Base-by-base conservation (phyloP, 164 flowering plant genomes). In the Protea cynaroides region DNA sequence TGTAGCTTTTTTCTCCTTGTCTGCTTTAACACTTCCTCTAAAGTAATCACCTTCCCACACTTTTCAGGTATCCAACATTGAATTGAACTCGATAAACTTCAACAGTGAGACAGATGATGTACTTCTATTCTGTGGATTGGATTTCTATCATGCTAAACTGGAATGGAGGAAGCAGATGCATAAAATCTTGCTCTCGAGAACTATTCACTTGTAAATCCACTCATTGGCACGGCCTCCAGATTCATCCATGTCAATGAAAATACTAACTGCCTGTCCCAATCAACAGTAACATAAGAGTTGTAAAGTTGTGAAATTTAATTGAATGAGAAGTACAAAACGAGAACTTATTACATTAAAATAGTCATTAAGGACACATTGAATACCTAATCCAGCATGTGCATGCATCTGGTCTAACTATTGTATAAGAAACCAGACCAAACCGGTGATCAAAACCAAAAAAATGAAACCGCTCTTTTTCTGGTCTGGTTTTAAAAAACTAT, bases 191-290 rank as follows among this genome's bases (percentile, higher is more conserved):
- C 51, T 36, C 59, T 38, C 19, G 3, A 29, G 38, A 22, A 25
- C 43, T 21, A 24, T 71, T 75, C 80, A 94, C 81, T 94, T 94
- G 85, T 94, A 94, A 61, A 94, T 94, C 99, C 97, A 91, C 75
- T 91, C 99, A 34, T 84, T 82, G 29, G 96, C 80, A 36, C 97
- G 95, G 22, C 93, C 99, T 52, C 99, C 97, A 49, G 89, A 75
- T 54, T 87, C 93, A 67, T 94, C 99, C 96, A 91, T 89, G 75
- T 94, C 96, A 29, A 94, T 94, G 69, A 91, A 94, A 64, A 94
- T 90, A 79, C 97, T 89, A 6, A 90, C 97, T 17, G 98, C 97
- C 98, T 91, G 90, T 67, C 38, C 25, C 56, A 64, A 62, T n/a
- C 17, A 50, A 50, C 19, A 38, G 47, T 49, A 36, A 38, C 54